Conservation (phyloP, 495 filamentous ascomycete species). For the Xylaria bambusicola region DNA sequence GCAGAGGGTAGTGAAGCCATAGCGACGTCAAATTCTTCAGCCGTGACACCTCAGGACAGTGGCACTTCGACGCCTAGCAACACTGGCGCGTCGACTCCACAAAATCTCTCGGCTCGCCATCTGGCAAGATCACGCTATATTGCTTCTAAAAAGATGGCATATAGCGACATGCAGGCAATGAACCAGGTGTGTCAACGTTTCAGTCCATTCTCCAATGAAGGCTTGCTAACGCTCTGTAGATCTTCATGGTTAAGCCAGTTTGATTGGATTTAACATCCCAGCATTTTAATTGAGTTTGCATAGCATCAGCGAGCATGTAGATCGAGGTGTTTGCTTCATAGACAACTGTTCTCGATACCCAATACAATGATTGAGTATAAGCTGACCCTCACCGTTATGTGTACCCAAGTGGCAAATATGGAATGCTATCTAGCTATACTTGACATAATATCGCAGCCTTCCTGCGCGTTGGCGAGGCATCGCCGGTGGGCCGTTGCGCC, state of each 20-base stretch:
- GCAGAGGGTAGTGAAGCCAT: constrained; percentile 25
- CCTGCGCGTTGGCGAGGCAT: not conserved
- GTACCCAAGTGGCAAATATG: constrained; percentile 16
- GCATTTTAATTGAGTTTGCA: constrained; percentile 2
- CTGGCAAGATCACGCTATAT: constrained; percentile 71
- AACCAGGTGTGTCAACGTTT: constrained; percentile 64
- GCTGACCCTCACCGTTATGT: not conserved
- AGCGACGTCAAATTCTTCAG: constrained; percentile 27
- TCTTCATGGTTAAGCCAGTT: constrained; percentile 69
- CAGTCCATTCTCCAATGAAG: not conserved
- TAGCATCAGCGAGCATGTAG: constrained; percentile 19
- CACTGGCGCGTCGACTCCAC: constrained; percentile 40
- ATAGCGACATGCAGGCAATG: constrained; percentile 68
- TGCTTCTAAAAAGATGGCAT: constrained; percentile 74
- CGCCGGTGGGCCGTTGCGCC: not conserved
- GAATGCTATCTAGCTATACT: not conserved
- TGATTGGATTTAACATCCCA: constrained; percentile 19
- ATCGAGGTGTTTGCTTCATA: constrained; percentile 14
- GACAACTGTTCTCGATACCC: constrained; percentile 17
- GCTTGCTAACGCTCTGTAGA: constrained; percentile 54
- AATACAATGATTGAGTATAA: constrained; percentile 14
- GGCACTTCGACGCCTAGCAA: constrained; percentile 29
- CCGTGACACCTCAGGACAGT: constrained; percentile 25
- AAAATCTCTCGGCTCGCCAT: constrained; percentile 57
- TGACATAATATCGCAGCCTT: constrained; percentile 12